Evolutionary conservation across 148 eudicot genomes (phyloP).

Genomic region (Arctostaphylos glauca): DNA sequence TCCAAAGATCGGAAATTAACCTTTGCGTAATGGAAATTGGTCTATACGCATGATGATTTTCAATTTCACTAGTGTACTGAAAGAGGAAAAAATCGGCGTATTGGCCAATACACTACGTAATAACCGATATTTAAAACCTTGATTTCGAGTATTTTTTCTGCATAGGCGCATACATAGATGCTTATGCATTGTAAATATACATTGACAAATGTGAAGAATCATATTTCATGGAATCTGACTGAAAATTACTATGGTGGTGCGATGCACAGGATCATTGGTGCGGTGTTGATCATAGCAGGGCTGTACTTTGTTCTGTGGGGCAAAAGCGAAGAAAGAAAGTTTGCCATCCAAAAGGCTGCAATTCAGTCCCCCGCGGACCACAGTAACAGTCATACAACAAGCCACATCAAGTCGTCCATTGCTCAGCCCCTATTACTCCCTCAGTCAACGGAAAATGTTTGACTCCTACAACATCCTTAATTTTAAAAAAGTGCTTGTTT

Average conservation of each 20-base stretch:
- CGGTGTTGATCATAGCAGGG: conserved; percentile 83
- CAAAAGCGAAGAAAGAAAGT: conserved; percentile 74
- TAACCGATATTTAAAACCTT: no score
- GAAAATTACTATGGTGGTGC: background rate
- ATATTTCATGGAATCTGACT: background rate
- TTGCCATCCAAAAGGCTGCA: conserved; percentile 47
- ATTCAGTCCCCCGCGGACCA: conserved; percentile 56
- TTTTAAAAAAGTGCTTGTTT: conserved; percentile 7
- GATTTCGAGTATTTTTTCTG: no score
- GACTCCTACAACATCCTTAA: conserved; percentile 17
- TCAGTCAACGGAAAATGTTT: conserved; percentile 67
- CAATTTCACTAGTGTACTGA: no score
- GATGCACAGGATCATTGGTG: conserved; percentile 83
- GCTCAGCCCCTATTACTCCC: conserved; percentile 84
- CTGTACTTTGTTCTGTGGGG: conserved; percentile 95
- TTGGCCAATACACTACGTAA: no score
- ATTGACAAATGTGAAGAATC: no score
- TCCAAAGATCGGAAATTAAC: no score
- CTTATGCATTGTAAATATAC: no score
- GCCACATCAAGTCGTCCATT: conserved; percentile 58
- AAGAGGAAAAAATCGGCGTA: no score
- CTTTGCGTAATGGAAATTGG: no score
- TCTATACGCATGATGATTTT: no score
- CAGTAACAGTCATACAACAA: conserved; percentile 42
- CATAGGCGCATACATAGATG: no score